Evolutionary conservation across 2,329 filamentous ascomycete genomes (phyloP), one percentile per base, ranked within the genome.

Genomic region (Hyphodiscus sp.): DNA sequence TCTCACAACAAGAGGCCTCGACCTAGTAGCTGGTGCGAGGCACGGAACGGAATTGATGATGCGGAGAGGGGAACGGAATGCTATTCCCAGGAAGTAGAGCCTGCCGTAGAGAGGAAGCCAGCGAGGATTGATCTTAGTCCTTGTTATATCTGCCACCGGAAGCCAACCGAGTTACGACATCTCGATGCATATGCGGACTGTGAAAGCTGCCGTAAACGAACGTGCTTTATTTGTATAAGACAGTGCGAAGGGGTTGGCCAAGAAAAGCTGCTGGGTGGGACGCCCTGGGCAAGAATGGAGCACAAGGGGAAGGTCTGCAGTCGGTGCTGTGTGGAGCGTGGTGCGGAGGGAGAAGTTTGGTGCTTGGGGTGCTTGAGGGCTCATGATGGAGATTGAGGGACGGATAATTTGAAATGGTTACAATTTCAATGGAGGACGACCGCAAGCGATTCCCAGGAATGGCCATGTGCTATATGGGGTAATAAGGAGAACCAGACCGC

Each of bases 151-250:
- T 89, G 85, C 73, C 78, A 79, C 62, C 78, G 82, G 43, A 78
- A 78, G 51, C 85, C 85, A 1, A 83, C 76, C 50, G 81, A 81
- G 60, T 85, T 80, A 65, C 76, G 76, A 6, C 83, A 88, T 53
- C 74, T 88, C 33, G 83, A 86, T 66, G 80, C 79, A 10, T 87
- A 82, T 64, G 78, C 82, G 46, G 75, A 82, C 61, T 89, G 85
- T 66, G 71, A 79, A 59, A 76, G 79, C 15, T 89, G 85, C 64
- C 73, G 75, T 10, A 72, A 78, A 57, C 74, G 83, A 43, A 80
- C 84, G 0, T 89, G 85, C 65, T 87, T 79, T 63, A 75, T 89
- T n/a, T 89, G 85, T 65, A 78, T 86, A 45, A 72, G 85, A 23
- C 73, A 81, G 59, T 89, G 85, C 61, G 71, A 70, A 41, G 58